Conservation (phyloP, 371 early-diverging fungal genomes). For the Mucor velutinosus region DNA sequence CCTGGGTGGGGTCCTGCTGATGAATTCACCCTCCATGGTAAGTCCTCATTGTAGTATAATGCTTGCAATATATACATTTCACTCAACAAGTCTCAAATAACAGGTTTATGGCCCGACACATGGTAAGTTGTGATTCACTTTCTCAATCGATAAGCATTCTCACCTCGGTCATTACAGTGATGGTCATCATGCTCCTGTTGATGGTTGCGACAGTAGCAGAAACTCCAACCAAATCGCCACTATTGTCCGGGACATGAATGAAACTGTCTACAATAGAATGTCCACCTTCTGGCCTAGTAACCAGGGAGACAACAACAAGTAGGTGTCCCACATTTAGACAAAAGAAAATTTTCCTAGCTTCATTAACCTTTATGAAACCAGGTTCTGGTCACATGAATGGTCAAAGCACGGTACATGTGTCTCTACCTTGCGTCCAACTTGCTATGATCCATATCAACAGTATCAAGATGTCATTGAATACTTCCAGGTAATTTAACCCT, state of each 20-base stretch:
- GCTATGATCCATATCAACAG: slow-evolving; percentile 30
- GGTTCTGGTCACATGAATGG: slow-evolving; percentile 62
- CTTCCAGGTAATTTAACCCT: slow-evolving; percentile 33
- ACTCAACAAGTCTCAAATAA: neutral
- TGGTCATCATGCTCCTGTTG: slow-evolving; percentile 59
- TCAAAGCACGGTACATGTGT: slow-evolving; percentile 60
- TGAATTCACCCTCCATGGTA: slow-evolving; percentile 57
- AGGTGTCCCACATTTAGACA: neutral
- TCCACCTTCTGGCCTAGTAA: slow-evolving; percentile 77
- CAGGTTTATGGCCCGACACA: slow-evolving; percentile 55
- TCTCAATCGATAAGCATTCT: neutral
- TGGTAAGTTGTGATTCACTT: slow-evolving; percentile 36
- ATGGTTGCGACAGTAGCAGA: slow-evolving; percentile 70
- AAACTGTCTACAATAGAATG: slow-evolving; percentile 57
- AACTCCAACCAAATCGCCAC: slow-evolving; percentile 51
- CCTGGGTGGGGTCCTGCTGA: slow-evolving; percentile 47
- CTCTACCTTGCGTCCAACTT: slow-evolving; percentile 46
- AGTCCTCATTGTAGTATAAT: too few species aligned
- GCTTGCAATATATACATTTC: neutral
- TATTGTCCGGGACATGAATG: slow-evolving; percentile 39
- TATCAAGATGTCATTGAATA: slow-evolving; percentile 44
- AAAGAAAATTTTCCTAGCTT: neutral
- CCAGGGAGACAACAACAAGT: slow-evolving; percentile 50
- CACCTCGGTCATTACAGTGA: slow-evolving; percentile 1
- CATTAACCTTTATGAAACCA: neutral